Conservation (phyloP, 305 asterid genomes). For the Fraxinus baroniana region DNA sequence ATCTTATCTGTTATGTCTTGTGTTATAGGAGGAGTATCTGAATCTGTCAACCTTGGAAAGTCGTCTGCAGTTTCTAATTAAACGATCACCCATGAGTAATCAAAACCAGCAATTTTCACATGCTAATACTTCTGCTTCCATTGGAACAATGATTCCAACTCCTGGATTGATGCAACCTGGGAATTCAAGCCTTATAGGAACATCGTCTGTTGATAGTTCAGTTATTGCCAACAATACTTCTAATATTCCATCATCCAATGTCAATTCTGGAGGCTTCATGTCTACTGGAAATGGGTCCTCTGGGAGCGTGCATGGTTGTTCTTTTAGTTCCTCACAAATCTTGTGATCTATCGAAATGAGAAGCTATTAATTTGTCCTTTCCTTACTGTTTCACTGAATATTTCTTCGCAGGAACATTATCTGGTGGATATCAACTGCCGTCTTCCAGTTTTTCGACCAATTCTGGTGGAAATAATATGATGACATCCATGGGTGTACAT, state of each 20-base stretch:
- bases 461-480: slow-evolving; percentile 62
- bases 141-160: slow-evolving; percentile 94
- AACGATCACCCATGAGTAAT: slow-evolving; percentile 50
- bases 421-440: slow-evolving; percentile 68
- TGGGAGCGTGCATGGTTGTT: slow-evolving; percentile 38
- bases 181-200: slow-evolving; percentile 50
- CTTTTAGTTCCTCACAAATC: slow-evolving; percentile 27
- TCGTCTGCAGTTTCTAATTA: slow-evolving; percentile 66
- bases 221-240: slow-evolving; percentile 43
- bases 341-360: slow-evolving; percentile 2
- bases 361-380: slow-evolving; percentile 4
- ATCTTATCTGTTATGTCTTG: slow-evolving; percentile 16
- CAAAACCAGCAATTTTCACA: slow-evolving; percentile 68
- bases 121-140: slow-evolving; percentile 56
- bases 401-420: slow-evolving; percentile 38
- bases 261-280: slow-evolving; percentile 62
- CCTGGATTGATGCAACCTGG: slow-evolving; percentile 86
- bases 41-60: slow-evolving; percentile 68
- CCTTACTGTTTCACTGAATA: slow-evolving; percentile 19
- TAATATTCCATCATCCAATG: slow-evolving; percentile 52
- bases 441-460: slow-evolving; percentile 53
- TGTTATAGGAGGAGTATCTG: slow-evolving; percentile 77
- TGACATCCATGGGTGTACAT: slow-evolving; percentile 59
- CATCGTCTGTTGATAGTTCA: slow-evolving; percentile 59
- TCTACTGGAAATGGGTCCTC: slow-evolving; percentile 42